Percentiles rank a stretch among this genome's conserved stretches.
Evolutionary conservation across 2,329 filamentous ascomycete species (phyloP).

Genomic region (Ceratocystis variospora): DNA sequence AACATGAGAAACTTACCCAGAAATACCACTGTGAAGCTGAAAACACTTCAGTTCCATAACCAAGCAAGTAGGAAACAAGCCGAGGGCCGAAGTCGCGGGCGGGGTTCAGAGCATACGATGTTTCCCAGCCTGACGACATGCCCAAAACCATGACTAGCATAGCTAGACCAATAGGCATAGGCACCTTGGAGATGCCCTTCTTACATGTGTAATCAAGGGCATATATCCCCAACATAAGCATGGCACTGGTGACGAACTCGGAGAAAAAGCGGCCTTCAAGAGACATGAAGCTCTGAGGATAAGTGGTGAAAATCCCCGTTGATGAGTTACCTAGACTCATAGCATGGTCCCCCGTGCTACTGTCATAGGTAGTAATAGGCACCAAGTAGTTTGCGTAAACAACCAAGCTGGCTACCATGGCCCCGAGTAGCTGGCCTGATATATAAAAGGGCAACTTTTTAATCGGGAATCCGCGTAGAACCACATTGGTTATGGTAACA

Average conservation of each 20-base stretch:
- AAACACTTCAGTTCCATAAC: slow-evolving; percentile 56
- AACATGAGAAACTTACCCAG: slow-evolving; percentile 33
- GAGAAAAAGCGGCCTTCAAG: slow-evolving; percentile 56
- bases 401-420: slow-evolving; percentile 46
- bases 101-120: slow-evolving; percentile 61
- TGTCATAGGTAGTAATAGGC: slow-evolving; percentile 52
- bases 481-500: slow-evolving; percentile 55
- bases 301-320: slow-evolving; percentile 60
- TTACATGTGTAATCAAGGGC: slow-evolving; percentile 43
- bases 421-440: slow-evolving; percentile 52
- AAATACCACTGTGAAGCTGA: slow-evolving; percentile 56
- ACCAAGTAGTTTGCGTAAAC: slow-evolving; percentile 51
- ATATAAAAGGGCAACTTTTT: slow-evolving; percentile 54
- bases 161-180: slow-evolving; percentile 48
- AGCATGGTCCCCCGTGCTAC: slow-evolving; percentile 45
- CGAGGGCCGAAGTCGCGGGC: slow-evolving; percentile 60
- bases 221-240: slow-evolving; percentile 61
- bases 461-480: slow-evolving; percentile 56
- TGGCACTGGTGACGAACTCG: slow-evolving; percentile 53
- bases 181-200: slow-evolving; percentile 40
- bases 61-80: slow-evolving; percentile 51
- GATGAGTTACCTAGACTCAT: slow-evolving; percentile 46
- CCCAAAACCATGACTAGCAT: slow-evolving; percentile 63
- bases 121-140: slow-evolving; percentile 65
- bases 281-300: slow-evolving; percentile 54